Conservation (phyloP, 2,329 filamentous ascomycete genomes). For the Fusarium anguioides region DNA sequence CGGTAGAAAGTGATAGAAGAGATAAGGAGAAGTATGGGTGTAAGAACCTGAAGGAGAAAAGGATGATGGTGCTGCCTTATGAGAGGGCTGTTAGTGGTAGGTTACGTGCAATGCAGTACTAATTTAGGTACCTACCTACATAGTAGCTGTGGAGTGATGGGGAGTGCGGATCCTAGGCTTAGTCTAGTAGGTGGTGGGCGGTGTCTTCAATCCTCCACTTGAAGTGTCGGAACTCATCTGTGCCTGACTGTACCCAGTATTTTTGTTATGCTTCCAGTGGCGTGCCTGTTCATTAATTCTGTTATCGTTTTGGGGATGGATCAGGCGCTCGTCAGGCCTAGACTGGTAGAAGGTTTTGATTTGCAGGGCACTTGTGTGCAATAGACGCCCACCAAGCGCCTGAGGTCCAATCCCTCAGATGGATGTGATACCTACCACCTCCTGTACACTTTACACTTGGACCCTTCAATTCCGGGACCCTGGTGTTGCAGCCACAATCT, state of each 20-base stretch:
- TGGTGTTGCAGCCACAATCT: slow-evolving; percentile 31
- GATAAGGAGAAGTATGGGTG: slow-evolving; percentile 5
- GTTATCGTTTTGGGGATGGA: slow-evolving; percentile 40
- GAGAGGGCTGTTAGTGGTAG: slow-evolving; percentile 27
- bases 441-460: too few relatives aligned
- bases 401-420: slow-evolving; percentile 7
- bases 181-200: slow-evolving; percentile 24
- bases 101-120: neutral
- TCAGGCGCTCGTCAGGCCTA: slow-evolving; percentile 37
- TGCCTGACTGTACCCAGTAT: neutral
- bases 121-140: slow-evolving; percentile 23
- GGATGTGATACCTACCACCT: neutral
- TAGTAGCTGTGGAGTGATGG: slow-evolving; percentile 23
- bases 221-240: slow-evolving; percentile 1
- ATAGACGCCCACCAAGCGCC: slow-evolving; percentile 29
- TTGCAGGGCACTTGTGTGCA: slow-evolving; percentile 22
- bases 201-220: slow-evolving; percentile 31
- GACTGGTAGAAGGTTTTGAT: slow-evolving; percentile 24
- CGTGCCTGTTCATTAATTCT: slow-evolving; percentile 19
- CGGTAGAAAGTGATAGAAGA: neutral
- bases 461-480: slow-evolving; percentile 24
- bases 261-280: slow-evolving; percentile 27
- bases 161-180: slow-evolving; percentile 39
- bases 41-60: slow-evolving; percentile 28
- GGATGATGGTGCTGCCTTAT: slow-evolving; percentile 35